phyloP scores from a whole-genome alignment of 1,284 basidiomycete species.

The Heterobasidion irregulare region DNA sequence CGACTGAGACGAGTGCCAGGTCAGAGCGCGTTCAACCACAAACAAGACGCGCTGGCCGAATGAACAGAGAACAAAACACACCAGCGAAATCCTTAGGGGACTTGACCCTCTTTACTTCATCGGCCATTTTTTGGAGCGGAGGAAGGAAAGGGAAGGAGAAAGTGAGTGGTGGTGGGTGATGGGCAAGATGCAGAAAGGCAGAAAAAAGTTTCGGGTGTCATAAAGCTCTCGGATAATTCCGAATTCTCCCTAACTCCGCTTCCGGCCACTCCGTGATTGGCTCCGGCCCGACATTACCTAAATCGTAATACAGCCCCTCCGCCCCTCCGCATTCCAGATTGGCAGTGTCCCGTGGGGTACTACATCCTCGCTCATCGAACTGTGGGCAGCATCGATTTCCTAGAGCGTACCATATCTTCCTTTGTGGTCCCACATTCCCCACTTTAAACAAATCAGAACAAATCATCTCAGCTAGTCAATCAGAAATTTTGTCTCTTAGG shows the following conservation, averaged over 20 bases:
- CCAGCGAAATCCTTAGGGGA: constrained; percentile 73
- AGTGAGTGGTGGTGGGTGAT: constrained; percentile 29
- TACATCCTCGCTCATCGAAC: no score
- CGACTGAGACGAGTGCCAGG: constrained; percentile 44
- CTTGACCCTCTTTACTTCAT: constrained; percentile 63
- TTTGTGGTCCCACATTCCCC: no score
- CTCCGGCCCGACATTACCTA: not conserved
- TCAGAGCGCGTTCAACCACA: constrained; percentile 21
- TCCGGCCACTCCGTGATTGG: constrained; percentile 16
- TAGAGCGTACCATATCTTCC: no score
- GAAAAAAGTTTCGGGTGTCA: constrained; percentile 29
- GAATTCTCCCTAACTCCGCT: constrained; percentile 28
- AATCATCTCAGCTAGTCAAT: no score
- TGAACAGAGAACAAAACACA: constrained; percentile 28
- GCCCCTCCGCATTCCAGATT: not conserved
- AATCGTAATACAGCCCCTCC: not conserved
- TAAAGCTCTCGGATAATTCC: constrained; percentile 23
- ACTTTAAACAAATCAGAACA: no score
- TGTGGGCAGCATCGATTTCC: no score
- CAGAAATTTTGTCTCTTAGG: no score
- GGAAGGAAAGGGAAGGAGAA: constrained; percentile 29
- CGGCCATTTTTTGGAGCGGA: constrained; percentile 56
- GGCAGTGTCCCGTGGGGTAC: not conserved
- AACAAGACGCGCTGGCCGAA: constrained; percentile 6
- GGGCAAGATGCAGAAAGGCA: constrained; percentile 25